These are phyloP conservation scores for Phytopythium montanum DNA, from an alignment of 352 stramenopile species.

Conservation along the genomic window DNA sequence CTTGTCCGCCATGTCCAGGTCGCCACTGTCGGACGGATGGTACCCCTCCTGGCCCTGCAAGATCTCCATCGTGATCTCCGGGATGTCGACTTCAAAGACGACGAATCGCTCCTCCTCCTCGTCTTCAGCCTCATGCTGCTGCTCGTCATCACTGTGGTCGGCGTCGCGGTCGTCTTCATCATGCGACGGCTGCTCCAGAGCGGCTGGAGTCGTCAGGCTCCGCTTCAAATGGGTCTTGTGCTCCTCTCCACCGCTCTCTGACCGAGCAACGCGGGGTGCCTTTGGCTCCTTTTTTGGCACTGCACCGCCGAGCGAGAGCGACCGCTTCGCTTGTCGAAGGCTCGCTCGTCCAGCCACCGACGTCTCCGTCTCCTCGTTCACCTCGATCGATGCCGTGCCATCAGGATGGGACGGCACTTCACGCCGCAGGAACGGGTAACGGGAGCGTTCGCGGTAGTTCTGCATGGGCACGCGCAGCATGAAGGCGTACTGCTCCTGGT, in stretches of 20 bases:
- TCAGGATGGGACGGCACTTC: neutral
- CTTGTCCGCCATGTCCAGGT: conserved; percentile 70
- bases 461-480: conserved; percentile 68
- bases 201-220: conserved; percentile 1
- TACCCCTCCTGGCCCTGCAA: conserved; percentile 74
- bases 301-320: neutral
- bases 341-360: neutral
- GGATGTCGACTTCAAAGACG: conserved; percentile 53
- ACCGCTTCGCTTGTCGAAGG: neutral
- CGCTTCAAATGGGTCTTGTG: neutral
- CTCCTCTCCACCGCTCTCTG: conserved; percentile 3
- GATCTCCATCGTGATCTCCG: conserved; percentile 79
- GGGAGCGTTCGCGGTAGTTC: conserved; percentile 66
- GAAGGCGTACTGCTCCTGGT: conserved; percentile 81
- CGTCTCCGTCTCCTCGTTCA: neutral
- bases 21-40: conserved; percentile 67
- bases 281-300: neutral
- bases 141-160: conserved; percentile 17
- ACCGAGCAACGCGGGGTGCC: neutral
- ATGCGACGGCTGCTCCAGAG: neutral
- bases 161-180: neutral
- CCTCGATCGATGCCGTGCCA: neutral
- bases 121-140: conserved; percentile 14
- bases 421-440: conserved; percentile 31
- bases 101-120: conserved; percentile 56